Conservation (phyloP, 73 alveolate species). For the Paramecium caudatum region DNA sequence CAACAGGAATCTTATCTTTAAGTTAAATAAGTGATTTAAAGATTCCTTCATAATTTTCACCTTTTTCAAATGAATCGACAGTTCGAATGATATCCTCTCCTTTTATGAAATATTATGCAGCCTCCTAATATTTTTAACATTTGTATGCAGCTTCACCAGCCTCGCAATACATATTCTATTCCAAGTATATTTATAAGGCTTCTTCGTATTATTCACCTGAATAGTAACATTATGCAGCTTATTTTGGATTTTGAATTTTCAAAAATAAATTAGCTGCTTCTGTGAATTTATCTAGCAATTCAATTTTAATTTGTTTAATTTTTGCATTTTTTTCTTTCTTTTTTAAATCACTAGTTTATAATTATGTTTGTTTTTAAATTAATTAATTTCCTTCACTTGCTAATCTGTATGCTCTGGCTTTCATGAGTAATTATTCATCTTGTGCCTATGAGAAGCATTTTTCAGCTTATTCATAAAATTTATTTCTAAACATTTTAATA, state of each 20-base stretch:
- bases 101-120: slow-evolving; percentile 74
- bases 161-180: slow-evolving; percentile 72
- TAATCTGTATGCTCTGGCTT: slow-evolving; percentile 79
- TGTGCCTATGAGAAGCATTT: slow-evolving; percentile 84
- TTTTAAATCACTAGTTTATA: slow-evolving; percentile 39
- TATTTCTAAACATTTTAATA: slow-evolving; percentile 85
- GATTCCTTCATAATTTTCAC: slow-evolving; percentile 74
- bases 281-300: slow-evolving; percentile 65
- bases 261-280: slow-evolving; percentile 82
- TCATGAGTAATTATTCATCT: slow-evolving; percentile 79
- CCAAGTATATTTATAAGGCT: slow-evolving; percentile 81
- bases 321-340: slow-evolving; percentile 66
- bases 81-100: slow-evolving; percentile 72
- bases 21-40: slow-evolving; percentile 77
- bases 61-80: slow-evolving; percentile 65
- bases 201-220: slow-evolving; percentile 80
- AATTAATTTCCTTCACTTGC: slow-evolving; percentile 81
- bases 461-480: slow-evolving; percentile 87
- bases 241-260: slow-evolving; percentile 70
- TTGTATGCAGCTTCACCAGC: slow-evolving; percentile 87
- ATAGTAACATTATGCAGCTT: slow-evolving; percentile 89
- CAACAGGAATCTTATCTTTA: slow-evolving; percentile 82
- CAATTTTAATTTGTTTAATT: slow-evolving; percentile 57
- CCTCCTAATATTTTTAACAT: slow-evolving; percentile 66
- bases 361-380: slow-evolving; percentile 73